Evolutionary conservation across 1,284 basidiomycete species (phyloP).

Genomic region (Ustilago cynodontis): DNA sequence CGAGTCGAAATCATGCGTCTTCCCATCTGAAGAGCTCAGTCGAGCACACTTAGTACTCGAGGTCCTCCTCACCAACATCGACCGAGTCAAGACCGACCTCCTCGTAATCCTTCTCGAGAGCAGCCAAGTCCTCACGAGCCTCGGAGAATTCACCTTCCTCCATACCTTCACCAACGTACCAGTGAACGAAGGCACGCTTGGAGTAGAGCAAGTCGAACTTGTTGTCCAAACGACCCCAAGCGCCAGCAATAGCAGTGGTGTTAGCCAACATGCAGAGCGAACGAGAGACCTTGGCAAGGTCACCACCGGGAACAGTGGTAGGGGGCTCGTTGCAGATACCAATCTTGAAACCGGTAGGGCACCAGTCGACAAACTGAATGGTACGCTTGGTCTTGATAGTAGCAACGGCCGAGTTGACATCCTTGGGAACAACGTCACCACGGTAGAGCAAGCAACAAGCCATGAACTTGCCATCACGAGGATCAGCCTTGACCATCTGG

Average conservation of each 20-base stretch:
- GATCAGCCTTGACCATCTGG: constrained; percentile 82
- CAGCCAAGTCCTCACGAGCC: constrained; percentile 95
- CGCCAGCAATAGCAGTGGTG: constrained; percentile 92
- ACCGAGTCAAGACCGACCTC: constrained; percentile 88
- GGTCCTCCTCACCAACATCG: constrained; percentile 80
- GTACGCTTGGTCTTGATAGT: constrained; percentile 84
- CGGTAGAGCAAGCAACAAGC: constrained; percentile 75
- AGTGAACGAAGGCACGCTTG: constrained; percentile 70
- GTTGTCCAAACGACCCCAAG: constrained; percentile 96
- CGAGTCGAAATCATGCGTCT: neutral
- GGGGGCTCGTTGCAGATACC: constrained; percentile 98
- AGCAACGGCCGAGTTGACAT: constrained; percentile 91
- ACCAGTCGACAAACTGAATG: constrained; percentile 96
- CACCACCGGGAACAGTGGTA: constrained; percentile 84
- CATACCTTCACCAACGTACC: constrained; percentile 96
- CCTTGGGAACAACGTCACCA: constrained; percentile 97
- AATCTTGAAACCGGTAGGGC: constrained; percentile 94
- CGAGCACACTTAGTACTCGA: constrained; percentile 60
- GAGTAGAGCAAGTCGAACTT: constrained; percentile 92
- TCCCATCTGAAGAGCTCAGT: neutral
- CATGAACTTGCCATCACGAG: constrained; percentile 84
- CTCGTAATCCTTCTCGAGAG: constrained; percentile 82
- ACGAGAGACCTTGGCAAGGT: constrained; percentile 92
- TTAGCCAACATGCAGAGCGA: constrained; percentile 97
- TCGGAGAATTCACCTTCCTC: constrained; percentile 99